These are phyloP conservation scores for Bacterosira constricta DNA, from an alignment of 108 stramenopile genomes.

Conservation along the genomic window DNA sequence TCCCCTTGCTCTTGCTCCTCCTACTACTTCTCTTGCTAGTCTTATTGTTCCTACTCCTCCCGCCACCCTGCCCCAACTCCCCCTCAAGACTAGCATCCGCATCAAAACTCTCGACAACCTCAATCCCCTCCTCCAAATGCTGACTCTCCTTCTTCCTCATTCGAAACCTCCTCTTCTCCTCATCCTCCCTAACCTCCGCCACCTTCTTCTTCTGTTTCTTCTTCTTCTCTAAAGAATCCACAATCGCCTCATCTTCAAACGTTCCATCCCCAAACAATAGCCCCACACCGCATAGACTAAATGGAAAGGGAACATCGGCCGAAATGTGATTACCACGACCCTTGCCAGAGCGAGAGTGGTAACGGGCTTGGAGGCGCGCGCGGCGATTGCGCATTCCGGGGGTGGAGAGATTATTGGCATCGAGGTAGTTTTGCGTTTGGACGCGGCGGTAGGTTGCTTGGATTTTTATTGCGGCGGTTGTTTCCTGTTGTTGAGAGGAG, in stretches of 20 bases:
- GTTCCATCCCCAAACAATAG: conserved; percentile 70
- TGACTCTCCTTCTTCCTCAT: conserved; percentile 49
- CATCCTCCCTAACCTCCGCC: conserved; percentile 46
- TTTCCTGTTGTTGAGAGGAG: conserved; percentile 50
- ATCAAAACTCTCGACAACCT: conserved; percentile 54
- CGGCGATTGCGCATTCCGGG: conserved; percentile 69
- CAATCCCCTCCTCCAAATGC: conserved; percentile 54
- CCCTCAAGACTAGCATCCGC: conserved; percentile 1
- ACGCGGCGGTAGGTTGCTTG: conserved; percentile 73
- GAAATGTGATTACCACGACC: conserved; percentile 19
- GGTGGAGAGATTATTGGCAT: conserved; percentile 58
- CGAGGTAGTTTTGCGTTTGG: conserved; percentile 54
- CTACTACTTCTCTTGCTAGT: background rate
- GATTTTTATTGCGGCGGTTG: conserved; percentile 70
- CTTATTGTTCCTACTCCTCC: background rate
- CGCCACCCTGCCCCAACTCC: background rate
- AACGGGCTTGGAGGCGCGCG: conserved; percentile 53
- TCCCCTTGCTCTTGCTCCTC: too few relatives aligned
- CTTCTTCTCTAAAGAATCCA: conserved; percentile 48
- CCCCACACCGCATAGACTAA: conserved; percentile 66
- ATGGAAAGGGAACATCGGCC: conserved; percentile 57
- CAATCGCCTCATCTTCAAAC: conserved; percentile 56
- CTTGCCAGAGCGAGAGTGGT: too few relatives aligned
- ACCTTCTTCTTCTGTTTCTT: conserved; percentile 47
- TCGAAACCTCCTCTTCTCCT: conserved; percentile 51